These are phyloP conservation scores for Citrus australasica DNA, from an alignment of 345 rosid genomes.

Conservation along the genomic window DNA sequence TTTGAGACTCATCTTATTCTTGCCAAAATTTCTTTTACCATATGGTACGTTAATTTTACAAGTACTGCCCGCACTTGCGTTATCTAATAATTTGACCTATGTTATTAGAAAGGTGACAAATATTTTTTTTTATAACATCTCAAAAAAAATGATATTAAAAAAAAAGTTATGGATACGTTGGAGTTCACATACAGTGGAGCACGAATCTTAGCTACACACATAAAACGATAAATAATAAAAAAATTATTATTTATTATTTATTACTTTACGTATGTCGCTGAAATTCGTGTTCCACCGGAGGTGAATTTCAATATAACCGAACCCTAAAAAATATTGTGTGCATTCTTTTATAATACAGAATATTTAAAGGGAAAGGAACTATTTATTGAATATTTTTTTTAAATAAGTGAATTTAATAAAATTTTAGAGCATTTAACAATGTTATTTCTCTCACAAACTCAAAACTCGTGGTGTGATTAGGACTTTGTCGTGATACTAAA, in stretches of 20 bases:
- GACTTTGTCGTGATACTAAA: no score
- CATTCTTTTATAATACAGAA: no score
- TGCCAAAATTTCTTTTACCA: neutral
- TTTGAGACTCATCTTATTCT: neutral
- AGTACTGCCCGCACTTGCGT: neutral
- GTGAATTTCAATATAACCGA: accelerated
- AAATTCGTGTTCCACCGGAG: accelerated
- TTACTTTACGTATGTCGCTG: accelerated
- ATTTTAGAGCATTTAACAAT: no score
- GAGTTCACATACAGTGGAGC: accelerated
- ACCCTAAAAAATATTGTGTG: no score
- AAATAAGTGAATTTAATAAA: no score
- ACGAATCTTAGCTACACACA: accelerated
- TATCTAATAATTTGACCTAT: neutral
- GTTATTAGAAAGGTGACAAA: neutral
- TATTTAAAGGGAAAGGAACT: no score
- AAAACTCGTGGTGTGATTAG: no score
- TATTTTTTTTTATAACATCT: neutral
- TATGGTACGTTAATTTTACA: neutral
- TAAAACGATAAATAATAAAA: no score
- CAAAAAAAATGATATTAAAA: no score
- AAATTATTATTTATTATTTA: no score
- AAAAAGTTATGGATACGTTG: accelerated
- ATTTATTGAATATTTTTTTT: no score
- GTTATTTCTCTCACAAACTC: no score